These are phyloP conservation scores for Shiraia bambusicola DNA, from an alignment of 2,329 filamentous ascomycete genomes.

Conservation along the genomic window DNA sequence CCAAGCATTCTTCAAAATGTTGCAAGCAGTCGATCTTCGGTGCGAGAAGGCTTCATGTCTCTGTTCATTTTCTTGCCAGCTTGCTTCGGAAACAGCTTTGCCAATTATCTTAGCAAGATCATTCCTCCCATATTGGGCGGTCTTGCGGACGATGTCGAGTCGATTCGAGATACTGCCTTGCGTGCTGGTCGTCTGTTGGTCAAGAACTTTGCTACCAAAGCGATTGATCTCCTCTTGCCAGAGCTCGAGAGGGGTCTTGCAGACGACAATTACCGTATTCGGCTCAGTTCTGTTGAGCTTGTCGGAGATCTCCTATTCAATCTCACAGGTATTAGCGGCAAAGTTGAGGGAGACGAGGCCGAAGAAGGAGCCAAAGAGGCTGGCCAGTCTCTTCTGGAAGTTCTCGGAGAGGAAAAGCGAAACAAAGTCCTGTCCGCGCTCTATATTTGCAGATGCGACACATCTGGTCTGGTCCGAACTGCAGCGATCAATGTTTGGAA, in stretches of 20 bases:
- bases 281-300: conserved; percentile 95
- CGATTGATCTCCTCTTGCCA: conserved; percentile 89
- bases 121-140: conserved; percentile 94
- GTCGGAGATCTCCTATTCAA: conserved; percentile 98
- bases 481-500: conserved; percentile 96
- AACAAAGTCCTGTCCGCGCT: conserved; percentile 97
- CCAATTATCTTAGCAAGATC: conserved; percentile 91
- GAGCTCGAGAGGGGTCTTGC: conserved; percentile 94
- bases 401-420: conserved; percentile 91
- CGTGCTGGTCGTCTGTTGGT: conserved; percentile 91
- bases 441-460: conserved; percentile 97
- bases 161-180: conserved; percentile 93
- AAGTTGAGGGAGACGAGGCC: conserved; percentile 72
- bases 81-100: conserved; percentile 98
- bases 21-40: conserved; percentile 81
- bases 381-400: conserved; percentile 87
- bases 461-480: conserved; percentile 83
- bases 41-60: conserved; percentile 98
- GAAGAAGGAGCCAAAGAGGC: conserved; percentile 83
- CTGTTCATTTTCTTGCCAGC: conserved; percentile 98
- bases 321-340: conserved; percentile 87
- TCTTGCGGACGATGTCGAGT: conserved; percentile 92
- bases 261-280: conserved; percentile 97
- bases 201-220: conserved; percentile 95
- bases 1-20: conserved; percentile 97